Evolutionary conservation across 495 filamentous ascomycete species (phyloP).

Genomic region (Tuber calosporum): DNA sequence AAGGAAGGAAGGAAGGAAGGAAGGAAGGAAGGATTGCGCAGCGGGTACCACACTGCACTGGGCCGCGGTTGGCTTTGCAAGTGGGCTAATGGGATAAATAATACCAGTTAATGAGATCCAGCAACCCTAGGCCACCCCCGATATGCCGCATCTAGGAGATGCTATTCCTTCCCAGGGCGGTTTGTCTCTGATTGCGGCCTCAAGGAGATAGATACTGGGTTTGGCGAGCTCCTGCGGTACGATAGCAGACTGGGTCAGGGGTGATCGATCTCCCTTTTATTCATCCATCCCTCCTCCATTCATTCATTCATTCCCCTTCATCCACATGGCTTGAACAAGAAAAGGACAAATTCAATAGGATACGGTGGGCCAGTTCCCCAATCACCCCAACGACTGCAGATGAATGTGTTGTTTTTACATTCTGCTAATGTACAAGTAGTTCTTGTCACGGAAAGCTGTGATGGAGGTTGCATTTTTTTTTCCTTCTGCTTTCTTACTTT

Average conservation of each 20-base stretch:
- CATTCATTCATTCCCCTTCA: neutral
- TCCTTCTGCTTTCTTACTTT: too few species aligned
- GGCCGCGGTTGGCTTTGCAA: neutral
- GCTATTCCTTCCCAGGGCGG: too few species aligned
- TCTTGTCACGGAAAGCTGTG: constrained; percentile 1
- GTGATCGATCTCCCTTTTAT: neutral
- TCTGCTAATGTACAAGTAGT: neutral
- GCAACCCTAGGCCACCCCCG: neutral
- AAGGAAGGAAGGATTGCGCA: neutral
- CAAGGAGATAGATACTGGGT: neutral
- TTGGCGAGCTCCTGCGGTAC: neutral
- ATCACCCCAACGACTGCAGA: neutral
- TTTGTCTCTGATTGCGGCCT: too few species aligned
- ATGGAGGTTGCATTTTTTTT: neutral
- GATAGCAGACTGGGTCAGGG: neutral
- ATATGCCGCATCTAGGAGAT: too few species aligned
- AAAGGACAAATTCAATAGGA: neutral
- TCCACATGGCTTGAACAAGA: neutral
- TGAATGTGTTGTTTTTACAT: neutral
- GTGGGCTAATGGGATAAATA: neutral
- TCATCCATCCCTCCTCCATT: neutral
- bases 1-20: too few species aligned
- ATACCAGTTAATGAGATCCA: neutral
- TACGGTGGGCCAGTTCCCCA: neutral
- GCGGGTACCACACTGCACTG: neutral